These are phyloP conservation scores for Paxillus involutus DNA, from an alignment of 768 basidiomycete species.

Conservation along the genomic window DNA sequence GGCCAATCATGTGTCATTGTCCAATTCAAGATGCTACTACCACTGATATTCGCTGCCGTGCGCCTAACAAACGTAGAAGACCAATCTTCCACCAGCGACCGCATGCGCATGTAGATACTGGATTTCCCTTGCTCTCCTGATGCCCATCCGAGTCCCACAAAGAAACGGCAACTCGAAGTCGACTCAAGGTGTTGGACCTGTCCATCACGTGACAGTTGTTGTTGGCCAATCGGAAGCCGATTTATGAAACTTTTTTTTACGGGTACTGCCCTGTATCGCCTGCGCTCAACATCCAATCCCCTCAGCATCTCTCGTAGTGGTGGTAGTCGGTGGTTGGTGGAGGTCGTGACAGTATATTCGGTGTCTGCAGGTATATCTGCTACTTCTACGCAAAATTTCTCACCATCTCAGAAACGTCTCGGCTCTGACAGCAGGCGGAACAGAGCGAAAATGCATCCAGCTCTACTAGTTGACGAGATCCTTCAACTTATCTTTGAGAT, in stretches of 20 bases:
- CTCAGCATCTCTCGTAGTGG: neutral
- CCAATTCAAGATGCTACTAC: neutral
- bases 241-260: slow-evolving; percentile 8
- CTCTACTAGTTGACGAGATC: slow-evolving; percentile 50
- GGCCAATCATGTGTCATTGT: neutral
- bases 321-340: neutral
- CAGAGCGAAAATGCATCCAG: slow-evolving; percentile 38
- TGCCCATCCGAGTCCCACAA: no score
- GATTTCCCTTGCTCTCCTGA: no score
- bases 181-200: neutral
- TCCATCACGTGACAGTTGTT: slow-evolving; percentile 9
- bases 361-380: slow-evolving; percentile 5
- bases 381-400: neutral
- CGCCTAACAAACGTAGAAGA: neutral
- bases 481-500: slow-evolving; percentile 42
- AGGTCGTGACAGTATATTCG: neutral
- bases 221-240: no score
- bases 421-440: neutral
- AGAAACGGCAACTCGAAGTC: no score
- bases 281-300: neutral
- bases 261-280: slow-evolving; percentile 8
- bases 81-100: neutral
- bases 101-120: neutral
- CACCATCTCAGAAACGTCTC: neutral
- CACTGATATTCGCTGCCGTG: neutral